Conservation (phyloP, 306 rosid genomes). For the Astragalus glycyphyllos region DNA sequence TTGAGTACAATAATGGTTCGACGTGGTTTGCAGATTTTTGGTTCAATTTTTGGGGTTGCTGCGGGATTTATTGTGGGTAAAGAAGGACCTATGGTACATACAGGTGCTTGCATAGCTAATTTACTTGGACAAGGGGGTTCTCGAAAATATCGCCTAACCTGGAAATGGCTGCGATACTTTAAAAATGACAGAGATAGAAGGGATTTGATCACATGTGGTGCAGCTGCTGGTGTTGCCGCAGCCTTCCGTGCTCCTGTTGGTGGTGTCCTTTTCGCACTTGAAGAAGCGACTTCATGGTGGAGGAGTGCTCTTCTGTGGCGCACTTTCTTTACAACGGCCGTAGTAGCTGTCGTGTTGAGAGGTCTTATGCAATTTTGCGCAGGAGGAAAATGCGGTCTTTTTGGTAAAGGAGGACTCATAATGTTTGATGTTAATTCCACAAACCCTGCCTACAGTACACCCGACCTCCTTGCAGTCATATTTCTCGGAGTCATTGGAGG, state of each 20-base stretch:
- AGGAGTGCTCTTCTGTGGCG: slow-evolving; percentile 91
- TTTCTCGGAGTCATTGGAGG: slow-evolving; percentile 76
- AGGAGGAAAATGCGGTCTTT: slow-evolving; percentile 69
- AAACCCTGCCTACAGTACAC: slow-evolving; percentile 46
- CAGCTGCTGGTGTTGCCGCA: slow-evolving; percentile 87
- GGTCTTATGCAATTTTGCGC: slow-evolving; percentile 56
- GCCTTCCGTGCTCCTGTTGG: slow-evolving; percentile 89
- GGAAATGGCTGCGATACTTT: slow-evolving; percentile 80
- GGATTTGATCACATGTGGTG: slow-evolving; percentile 84
- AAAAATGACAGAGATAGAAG: slow-evolving; percentile 80
- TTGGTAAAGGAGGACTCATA: slow-evolving; percentile 81
- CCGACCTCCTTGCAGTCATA: slow-evolving; percentile 63
- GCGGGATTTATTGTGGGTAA: slow-evolving; percentile 81
- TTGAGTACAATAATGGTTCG: not conserved
- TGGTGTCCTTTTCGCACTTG: slow-evolving; percentile 88
- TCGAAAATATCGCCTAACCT: slow-evolving; percentile 64
- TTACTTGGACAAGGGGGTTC: slow-evolving; percentile 89
- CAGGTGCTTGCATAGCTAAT: slow-evolving; percentile 84
- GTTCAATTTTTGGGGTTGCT: slow-evolving; percentile 79
- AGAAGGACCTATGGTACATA: slow-evolving; percentile 92
- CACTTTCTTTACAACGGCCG: slow-evolving; percentile 77
- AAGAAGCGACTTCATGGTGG: slow-evolving; percentile 96
- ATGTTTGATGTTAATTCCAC: slow-evolving; percentile 65
- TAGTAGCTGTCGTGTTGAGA: slow-evolving; percentile 77
- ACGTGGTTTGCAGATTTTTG: slow-evolving; percentile 78